Evolutionary conservation across 129 eudicot genomes (phyloP).

Genomic region (Artemisia tridentata): DNA sequence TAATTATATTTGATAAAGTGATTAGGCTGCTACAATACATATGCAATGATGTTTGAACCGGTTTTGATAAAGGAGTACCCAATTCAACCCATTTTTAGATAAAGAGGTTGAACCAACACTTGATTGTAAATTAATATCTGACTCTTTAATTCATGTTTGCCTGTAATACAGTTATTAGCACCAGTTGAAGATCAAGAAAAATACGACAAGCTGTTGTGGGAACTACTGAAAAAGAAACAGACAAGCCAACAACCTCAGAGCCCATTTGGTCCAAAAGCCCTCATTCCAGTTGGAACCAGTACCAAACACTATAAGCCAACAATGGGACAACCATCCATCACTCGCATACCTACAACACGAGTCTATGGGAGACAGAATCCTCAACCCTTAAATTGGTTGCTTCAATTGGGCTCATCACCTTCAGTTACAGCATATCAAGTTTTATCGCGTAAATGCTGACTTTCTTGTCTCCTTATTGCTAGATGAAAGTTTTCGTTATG

Average conservation of each 20-base stretch:
- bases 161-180: slow-evolving; percentile 32
- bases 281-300: slow-evolving; percentile 36
- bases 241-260: slow-evolving; percentile 44
- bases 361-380: slow-evolving; percentile 25
- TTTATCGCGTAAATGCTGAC: slow-evolving; percentile 22
- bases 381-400: slow-evolving; percentile 23
- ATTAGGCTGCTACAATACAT: too few relatives aligned
- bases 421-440: slow-evolving; percentile 36
- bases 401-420: slow-evolving; percentile 67
- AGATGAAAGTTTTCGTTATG: too few relatives aligned
- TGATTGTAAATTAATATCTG: neutral
- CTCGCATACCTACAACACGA: slow-evolving; percentile 25
- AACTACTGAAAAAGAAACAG: slow-evolving; percentile 52
- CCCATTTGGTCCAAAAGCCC: slow-evolving; percentile 50
- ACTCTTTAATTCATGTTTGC: neutral
- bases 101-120: neutral
- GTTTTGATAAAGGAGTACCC: neutral
- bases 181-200: slow-evolving; percentile 42
- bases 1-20: too few relatives aligned
- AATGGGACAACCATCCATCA: slow-evolving; percentile 28
- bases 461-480: slow-evolving; percentile 3
- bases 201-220: slow-evolving; percentile 67
- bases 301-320: slow-evolving; percentile 31
- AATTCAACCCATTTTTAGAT: neutral
- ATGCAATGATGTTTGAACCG: too few relatives aligned